Conservation (phyloP, 106 monocot genomes). For the Amphibolis antarctica region DNA sequence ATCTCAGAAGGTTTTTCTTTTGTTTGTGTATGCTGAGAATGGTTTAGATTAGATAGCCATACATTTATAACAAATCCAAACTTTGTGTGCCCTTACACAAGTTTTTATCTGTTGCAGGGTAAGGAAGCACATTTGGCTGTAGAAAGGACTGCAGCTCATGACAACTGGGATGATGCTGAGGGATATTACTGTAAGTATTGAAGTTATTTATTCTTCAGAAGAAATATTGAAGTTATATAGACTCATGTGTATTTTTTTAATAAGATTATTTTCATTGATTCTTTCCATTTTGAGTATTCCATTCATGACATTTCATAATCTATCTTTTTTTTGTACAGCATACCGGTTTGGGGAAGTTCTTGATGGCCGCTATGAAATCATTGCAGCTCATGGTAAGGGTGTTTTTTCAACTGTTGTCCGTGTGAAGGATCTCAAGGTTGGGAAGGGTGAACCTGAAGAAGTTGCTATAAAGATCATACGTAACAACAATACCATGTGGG, state of each 20-base stretch:
- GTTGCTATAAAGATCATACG: slow-evolving; percentile 99
- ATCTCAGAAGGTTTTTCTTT: neutral
- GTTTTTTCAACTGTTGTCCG: slow-evolving; percentile 99
- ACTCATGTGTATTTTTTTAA: no score
- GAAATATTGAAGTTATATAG: slow-evolving; percentile 21
- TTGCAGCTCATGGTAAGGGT: slow-evolving; percentile 93
- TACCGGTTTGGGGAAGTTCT: slow-evolving; percentile 88
- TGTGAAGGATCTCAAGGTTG: slow-evolving; percentile 88
- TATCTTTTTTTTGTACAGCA: slow-evolving; percentile 22
- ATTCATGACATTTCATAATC: neutral
- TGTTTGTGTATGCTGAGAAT: neutral
- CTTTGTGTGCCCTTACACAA: neutral
- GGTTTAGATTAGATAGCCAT: neutral
- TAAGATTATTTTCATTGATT: neutral
- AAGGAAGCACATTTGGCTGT: slow-evolving; percentile 58
- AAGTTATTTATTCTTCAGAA: no score
- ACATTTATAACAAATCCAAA: neutral
- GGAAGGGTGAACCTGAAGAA: slow-evolving; percentile 71
- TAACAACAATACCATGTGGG: slow-evolving; percentile 92
- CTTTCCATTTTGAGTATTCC: neutral
- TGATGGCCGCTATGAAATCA: slow-evolving; percentile 93
- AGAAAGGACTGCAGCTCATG: slow-evolving; percentile 67
- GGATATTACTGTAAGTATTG: slow-evolving; percentile 90
- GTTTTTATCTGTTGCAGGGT: slow-evolving; percentile 30
- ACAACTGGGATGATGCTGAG: slow-evolving; percentile 99